Evolutionary conservation across 768 basidiomycete genomes (phyloP), one percentile per base, ranked within the genome.

Genomic region (Collybia nuda): DNA sequence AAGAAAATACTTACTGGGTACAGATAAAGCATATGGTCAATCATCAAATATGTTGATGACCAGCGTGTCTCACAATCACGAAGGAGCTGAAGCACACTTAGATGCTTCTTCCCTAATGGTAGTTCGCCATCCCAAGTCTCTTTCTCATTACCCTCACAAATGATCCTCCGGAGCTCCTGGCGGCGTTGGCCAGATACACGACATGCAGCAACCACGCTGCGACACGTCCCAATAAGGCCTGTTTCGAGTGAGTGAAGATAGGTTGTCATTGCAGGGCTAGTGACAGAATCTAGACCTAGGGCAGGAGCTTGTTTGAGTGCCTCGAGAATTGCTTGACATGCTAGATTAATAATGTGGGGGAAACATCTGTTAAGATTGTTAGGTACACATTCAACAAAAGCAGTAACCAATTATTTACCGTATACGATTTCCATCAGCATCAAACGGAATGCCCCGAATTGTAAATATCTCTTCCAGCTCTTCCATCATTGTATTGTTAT

Each of bases 1-100:
- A 4, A n/a, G n/a, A n/a, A n/a, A n/a, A n/a, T 26, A 42, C 63
- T 46, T 45, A 71, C 71, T 22, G 56, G 64, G 53, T 67, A 62
- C 4, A 72, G 55, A 17, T 61, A 57, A 23, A 72, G 54, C 15
- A 68, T 41, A 11, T 64, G 57, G 12, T 66, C 67, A 53, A 69
- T 63, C 71, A 73, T 71, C 1, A 66, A 51, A 52, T 56, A 66
- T 8, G 60, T 67, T 15, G 68, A 69, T 11, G 68, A 71, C 71
- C 70, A 73, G 23, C 63, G 52, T 0, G 62, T 69, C 17, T 71
- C 67, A 19, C 58, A 54, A 58, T 72, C 71, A 5, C 57, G 56
- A 9, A 71, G 56, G 2, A 70, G 63, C 44, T 61, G 51, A 2
- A 67, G 54, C 24, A 26, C 24, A 26, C 7, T 3, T 26, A 26